Conservation (phyloP, 2,329 filamentous ascomycete species). For the Colletotrichum endophyticum region DNA sequence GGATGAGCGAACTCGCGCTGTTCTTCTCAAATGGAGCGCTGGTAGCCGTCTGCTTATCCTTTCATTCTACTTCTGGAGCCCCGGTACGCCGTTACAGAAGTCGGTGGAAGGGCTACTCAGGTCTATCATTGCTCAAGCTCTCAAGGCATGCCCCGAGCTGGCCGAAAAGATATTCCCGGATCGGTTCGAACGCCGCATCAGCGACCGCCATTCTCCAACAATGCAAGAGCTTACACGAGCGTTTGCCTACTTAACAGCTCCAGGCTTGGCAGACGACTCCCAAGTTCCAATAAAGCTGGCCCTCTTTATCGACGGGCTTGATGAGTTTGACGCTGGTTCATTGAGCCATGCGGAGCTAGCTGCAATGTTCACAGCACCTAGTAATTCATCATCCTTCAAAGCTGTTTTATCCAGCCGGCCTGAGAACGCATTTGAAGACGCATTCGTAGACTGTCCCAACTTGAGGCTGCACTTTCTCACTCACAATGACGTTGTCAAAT, state of each 20-base stretch:
- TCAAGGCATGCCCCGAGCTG: not conserved
- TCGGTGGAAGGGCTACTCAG: accelerated
- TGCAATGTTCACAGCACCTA: no score
- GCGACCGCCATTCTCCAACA: no score
- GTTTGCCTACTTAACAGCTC: no score
- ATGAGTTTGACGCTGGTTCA: not conserved
- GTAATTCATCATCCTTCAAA: not conserved
- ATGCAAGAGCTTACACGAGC: no score
- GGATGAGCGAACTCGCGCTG: no score
- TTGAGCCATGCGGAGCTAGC: no score
- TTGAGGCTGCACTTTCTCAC: accelerated
- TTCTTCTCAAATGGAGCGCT: no score
- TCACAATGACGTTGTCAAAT: not conserved
- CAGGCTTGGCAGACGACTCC: no score
- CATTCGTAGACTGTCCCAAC: accelerated
- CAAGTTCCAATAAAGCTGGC: no score
- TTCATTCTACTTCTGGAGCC: not conserved
- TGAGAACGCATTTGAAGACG: not conserved
- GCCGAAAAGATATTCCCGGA: not conserved
- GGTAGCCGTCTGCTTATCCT: no score
- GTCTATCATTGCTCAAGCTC: not conserved
- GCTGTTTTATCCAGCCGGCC: not conserved
- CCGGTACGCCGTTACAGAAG: not conserved
- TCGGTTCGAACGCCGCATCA: no score
- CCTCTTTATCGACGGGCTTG: not conserved